Base-by-base conservation (phyloP, 2,329 filamentous ascomycete species). In the Epichloe sibirici region DNA sequence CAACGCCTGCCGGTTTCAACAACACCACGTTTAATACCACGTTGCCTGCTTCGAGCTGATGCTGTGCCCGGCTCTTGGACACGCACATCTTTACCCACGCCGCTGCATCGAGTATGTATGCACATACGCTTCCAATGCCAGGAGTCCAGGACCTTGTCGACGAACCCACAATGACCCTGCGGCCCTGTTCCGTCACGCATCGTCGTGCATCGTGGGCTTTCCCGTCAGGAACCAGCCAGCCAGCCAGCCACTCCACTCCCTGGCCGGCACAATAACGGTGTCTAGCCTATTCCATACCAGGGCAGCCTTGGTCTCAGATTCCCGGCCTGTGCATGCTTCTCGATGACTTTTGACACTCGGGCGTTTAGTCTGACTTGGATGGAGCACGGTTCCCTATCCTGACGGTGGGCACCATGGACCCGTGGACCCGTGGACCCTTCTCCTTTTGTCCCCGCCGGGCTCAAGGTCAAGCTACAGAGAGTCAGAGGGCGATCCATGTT, bases 221-320 rank as follows among this genome's bases (percentile, higher is more conserved):
- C 23, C 31, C 47, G 25, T 15, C n/a, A n/a, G n/a, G n/a, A 23
- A 3, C 5, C 25, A 25, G 17, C 23, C 45, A n/a, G 45, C 57
- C 52, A 35, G 15, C 28, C 31, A 7, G 44, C 28, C 44, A 46
- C 28, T 21, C 46, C 31, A 49, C 45, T 13, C 45, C 37, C 39
- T 50, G 42, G 21, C 46, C 40, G 13, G 40, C 31, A 46, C 43
- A 17, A 35, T 12, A 31, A 31, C 44, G 35, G 28, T 9, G 21
- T 52, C 50, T 42, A 37, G 28, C 45, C 39, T 44, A 23, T 39
- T 23, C 48, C 25, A 43, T 46, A 51, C 45, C 39, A 52, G 34
- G 25, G 52, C 55, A 57, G 34, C 51, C 56, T 54, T 49, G 48
- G 57, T 60, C 56, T 59, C 57, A 59, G 57, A 52, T 34, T 49